Percentiles rank a stretch among this genome's conserved stretches.
Conservation (phyloP, 129 eudicot genomes). For the Helianthus tuberosus region DNA sequence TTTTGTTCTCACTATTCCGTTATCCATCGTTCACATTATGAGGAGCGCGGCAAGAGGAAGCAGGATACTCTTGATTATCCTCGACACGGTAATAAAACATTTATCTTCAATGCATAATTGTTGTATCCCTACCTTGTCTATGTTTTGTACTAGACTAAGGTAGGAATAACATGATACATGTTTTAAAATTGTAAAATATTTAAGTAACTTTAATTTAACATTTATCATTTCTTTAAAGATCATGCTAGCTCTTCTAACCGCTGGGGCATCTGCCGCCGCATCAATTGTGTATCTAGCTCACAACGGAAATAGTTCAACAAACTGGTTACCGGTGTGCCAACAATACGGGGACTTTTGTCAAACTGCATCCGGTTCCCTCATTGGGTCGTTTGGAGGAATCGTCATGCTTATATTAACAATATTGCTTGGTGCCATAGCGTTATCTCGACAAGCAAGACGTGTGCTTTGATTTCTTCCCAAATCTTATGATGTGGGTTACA, state of each 20-base stretch:
- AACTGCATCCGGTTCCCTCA: conserved; percentile 65
- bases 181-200: not conserved
- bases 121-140: not conserved
- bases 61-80: conserved; percentile 53
- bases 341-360: conserved; percentile 65
- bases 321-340: conserved; percentile 84
- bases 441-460: conserved; percentile 52
- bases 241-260: conserved; percentile 61
- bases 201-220: not conserved
- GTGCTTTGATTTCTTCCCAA: not conserved
- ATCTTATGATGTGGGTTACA: not conserved
- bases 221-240: conserved; percentile 25
- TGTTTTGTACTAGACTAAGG: not conserved
- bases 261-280: conserved; percentile 83
- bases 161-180: not conserved
- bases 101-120: not conserved
- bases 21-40: conserved; percentile 65
- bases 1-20: conserved; percentile 61
- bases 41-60: conserved; percentile 56
- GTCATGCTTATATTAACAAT: conserved; percentile 54
- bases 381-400: conserved; percentile 76
- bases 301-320: conserved; percentile 68
- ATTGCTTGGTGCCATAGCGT: conserved; percentile 55
- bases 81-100: conserved; percentile 57
- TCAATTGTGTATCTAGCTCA: conserved; percentile 87